Conservation (phyloP, 306 rosid genomes). For the Vachellia pachyceras region DNA sequence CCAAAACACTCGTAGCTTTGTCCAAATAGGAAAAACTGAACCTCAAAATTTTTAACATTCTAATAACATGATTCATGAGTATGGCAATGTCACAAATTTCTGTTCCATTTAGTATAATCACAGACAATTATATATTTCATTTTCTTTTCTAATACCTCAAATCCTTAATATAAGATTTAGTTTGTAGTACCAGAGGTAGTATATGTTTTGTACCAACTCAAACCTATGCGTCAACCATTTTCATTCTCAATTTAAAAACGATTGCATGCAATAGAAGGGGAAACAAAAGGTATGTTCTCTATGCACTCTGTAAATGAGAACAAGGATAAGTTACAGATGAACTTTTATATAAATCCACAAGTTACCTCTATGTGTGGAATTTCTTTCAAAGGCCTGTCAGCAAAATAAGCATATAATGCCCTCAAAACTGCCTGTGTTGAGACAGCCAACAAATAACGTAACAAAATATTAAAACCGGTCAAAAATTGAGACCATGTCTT, state of each 20-base stretch:
- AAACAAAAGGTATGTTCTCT: conserved; percentile 11
- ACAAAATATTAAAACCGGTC: conserved; percentile 21
- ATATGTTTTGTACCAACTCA: conserved; percentile 23
- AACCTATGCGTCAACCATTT: conserved; percentile 29
- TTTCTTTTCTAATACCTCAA: background rate
- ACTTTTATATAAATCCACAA: conserved; percentile 24
- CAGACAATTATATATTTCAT: background rate
- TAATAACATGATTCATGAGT: background rate
- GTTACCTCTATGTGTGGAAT: conserved; percentile 92
- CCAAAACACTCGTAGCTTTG: background rate
- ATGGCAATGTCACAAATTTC: background rate
- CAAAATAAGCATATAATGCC: conserved; percentile 95
- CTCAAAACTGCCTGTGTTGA: conserved; percentile 87
- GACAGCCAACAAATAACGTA: conserved; percentile 28
- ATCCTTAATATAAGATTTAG: too few relatives aligned
- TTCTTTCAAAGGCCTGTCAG: conserved; percentile 94
- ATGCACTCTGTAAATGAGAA: conserved; percentile 7
- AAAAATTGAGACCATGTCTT: background rate
- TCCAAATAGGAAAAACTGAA: conserved; percentile 19
- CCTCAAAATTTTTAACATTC: conserved; percentile 25
- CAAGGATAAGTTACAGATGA: background rate
- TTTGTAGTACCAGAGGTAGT: too few relatives aligned
- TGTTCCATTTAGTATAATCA: background rate
- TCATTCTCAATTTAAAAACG: background rate
- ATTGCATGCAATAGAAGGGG: background rate